phyloP scores from a whole-genome alignment of 2,329 filamentous ascomycete species.

The Atkinsonella hypoxylon region DNA sequence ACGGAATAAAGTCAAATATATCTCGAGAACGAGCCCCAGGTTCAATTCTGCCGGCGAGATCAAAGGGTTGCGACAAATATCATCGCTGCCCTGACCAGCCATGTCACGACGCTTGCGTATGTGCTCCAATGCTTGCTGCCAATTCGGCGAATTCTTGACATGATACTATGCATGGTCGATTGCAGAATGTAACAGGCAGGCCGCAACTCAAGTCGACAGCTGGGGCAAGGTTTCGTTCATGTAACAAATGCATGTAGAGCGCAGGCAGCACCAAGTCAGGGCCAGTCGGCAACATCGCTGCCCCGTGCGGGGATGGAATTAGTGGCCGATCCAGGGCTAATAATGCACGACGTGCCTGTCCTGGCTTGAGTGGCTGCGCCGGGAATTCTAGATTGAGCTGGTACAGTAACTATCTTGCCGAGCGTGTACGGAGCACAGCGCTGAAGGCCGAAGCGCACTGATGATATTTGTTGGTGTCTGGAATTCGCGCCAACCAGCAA shows the following conservation, averaged over 20 bases:
- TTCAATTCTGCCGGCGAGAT: neutral
- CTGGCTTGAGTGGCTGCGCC: neutral
- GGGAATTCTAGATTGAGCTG: neutral
- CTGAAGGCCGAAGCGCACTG: too few relatives aligned
- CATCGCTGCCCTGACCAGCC: neutral
- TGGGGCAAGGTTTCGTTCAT: too few relatives aligned
- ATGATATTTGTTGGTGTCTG: too few relatives aligned
- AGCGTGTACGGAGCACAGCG: neutral
- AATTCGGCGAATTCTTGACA: neutral
- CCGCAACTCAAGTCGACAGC: too few relatives aligned
- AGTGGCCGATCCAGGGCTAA: constrained; percentile 1
- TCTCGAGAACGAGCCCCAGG: neutral
- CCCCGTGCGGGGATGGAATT: neutral
- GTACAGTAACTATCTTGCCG: neutral
- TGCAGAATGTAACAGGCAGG: too few relatives aligned
- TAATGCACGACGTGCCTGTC: constrained; percentile 6
- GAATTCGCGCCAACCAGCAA: too few relatives aligned
- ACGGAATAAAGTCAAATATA: too few relatives aligned
- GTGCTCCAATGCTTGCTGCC: neutral
- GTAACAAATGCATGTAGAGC: too few relatives aligned
- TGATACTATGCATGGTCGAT: neutral
- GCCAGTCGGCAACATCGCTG: neutral
- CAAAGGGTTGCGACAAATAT: neutral
- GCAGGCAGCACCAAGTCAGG: neutral
- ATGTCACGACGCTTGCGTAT: neutral